Evolutionary conservation across 2,329 filamentous ascomycete species (phyloP).

Genomic region (Aspergillus costaricaensis): DNA sequence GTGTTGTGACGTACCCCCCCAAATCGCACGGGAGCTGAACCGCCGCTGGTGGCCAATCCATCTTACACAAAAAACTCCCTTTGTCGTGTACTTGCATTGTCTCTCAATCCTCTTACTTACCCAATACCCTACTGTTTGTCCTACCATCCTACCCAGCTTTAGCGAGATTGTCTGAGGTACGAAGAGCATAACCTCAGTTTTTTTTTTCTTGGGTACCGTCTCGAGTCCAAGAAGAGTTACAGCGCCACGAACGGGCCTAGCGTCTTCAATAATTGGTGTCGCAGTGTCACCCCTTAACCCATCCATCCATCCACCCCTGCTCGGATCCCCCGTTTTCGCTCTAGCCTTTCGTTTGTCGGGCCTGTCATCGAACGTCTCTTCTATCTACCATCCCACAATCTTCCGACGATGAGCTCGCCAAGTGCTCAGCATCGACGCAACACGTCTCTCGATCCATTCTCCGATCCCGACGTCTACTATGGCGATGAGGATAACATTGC

Average conservation of each 20-base stretch:
- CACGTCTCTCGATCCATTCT: constrained; percentile 58
- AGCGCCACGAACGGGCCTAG: constrained; percentile 10
- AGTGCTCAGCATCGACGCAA: constrained; percentile 40
- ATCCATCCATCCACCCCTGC: constrained; percentile 11
- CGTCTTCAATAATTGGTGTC: constrained; percentile 8
- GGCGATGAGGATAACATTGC: constrained; percentile 53
- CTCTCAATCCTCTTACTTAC: not conserved
- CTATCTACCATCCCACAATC: constrained; percentile 6
- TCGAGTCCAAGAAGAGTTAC: not conserved
- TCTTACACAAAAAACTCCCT: not conserved
- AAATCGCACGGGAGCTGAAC: not conserved
- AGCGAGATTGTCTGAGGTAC: not conserved
- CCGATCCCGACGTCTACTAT: constrained; percentile 62
- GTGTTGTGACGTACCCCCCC: constrained; percentile 1
- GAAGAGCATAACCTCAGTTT: not conserved
- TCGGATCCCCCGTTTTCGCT: constrained; percentile 4
- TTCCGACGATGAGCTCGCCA: constrained; percentile 43
- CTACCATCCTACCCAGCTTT: not conserved
- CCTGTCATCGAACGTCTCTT: constrained; percentile 1
- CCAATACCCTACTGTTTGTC: not conserved
- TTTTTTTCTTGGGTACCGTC: not conserved
- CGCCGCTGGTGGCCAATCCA: constrained; percentile 4
- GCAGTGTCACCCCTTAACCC: constrained; percentile 4
- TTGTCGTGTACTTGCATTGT: constrained; percentile 4
- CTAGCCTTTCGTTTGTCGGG: not conserved